phyloP scores from a whole-genome alignment of 2,329 filamentous ascomycete genomes.

The Fusarium nelsonii region DNA sequence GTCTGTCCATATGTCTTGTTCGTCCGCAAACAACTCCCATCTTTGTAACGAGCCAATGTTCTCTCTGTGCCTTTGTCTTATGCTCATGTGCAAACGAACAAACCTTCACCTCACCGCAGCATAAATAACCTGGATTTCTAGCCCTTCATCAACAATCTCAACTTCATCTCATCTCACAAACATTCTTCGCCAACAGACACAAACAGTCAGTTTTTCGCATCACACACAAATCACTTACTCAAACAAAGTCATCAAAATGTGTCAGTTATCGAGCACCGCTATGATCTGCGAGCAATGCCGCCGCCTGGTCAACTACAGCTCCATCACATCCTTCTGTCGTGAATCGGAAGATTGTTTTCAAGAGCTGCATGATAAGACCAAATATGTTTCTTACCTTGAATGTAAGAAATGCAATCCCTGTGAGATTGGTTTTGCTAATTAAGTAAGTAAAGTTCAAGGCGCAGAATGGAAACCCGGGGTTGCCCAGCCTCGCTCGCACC shows the following conservation, averaged over 20 bases:
- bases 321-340: background rate
- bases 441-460: background rate
- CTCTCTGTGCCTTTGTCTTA: background rate
- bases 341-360: background rate
- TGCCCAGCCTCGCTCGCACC: constrained; percentile 6
- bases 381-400: background rate
- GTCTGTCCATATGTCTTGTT: background rate
- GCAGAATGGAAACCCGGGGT: background rate
- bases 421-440: background rate
- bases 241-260: constrained; percentile 19
- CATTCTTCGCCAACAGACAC: background rate
- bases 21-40: background rate
- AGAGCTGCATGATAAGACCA: background rate
- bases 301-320: constrained; percentile 5
- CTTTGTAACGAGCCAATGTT: background rate
- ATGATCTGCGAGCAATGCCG: constrained; percentile 16
- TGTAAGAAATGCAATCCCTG: constrained; percentile 6
- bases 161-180: background rate
- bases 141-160: background rate
- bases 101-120: too few species aligned
- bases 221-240: background rate
- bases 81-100: background rate
- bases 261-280: constrained; percentile 7
- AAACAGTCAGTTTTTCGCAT: background rate
- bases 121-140: background rate